These are phyloP conservation scores for Solanum clarkiae DNA, from an alignment of 257 asterid species.

Conservation along the genomic window DNA sequence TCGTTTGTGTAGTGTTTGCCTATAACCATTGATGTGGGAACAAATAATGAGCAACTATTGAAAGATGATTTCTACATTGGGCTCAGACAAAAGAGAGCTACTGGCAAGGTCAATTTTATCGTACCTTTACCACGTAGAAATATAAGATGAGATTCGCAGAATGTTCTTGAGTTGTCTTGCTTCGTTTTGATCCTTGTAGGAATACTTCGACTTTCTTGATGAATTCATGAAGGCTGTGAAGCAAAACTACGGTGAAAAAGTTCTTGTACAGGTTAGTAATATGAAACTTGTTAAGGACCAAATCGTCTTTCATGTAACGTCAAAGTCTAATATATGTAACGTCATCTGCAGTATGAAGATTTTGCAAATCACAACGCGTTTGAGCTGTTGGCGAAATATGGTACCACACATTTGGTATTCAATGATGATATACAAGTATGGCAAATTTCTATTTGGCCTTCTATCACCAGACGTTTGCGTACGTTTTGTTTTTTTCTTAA, in stretches of 20 bases:
- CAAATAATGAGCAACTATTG: constrained; percentile 64
- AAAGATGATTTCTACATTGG: constrained; percentile 91
- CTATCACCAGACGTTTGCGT: background rate
- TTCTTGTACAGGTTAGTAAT: constrained; percentile 69
- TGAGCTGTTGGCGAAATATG: constrained; percentile 83
- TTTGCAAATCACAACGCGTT: constrained; percentile 96
- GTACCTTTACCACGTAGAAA: background rate
- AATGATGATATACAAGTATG: constrained; percentile 91
- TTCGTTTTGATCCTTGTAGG: constrained; percentile 28
- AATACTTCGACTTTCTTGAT: constrained; percentile 65
- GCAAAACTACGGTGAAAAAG: constrained; percentile 90
- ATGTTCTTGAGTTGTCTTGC: background rate
- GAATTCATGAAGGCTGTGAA: constrained; percentile 95
- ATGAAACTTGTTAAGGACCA: background rate
- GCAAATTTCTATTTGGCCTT: background rate
- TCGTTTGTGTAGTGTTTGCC: constrained; percentile 61
- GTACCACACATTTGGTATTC: constrained; percentile 83
- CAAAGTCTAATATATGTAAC: background rate
- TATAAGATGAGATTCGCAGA: background rate
- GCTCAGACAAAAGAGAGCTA: constrained; percentile 69
- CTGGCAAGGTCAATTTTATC: constrained; percentile 51
- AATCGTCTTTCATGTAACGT: background rate
- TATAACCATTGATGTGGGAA: constrained; percentile 84
- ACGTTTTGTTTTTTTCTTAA: background rate
- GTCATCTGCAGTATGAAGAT: constrained; percentile 65